phyloP scores from a whole-genome alignment of 192 early-diverging fungal genomes.

The Mortierella antarctica region DNA sequence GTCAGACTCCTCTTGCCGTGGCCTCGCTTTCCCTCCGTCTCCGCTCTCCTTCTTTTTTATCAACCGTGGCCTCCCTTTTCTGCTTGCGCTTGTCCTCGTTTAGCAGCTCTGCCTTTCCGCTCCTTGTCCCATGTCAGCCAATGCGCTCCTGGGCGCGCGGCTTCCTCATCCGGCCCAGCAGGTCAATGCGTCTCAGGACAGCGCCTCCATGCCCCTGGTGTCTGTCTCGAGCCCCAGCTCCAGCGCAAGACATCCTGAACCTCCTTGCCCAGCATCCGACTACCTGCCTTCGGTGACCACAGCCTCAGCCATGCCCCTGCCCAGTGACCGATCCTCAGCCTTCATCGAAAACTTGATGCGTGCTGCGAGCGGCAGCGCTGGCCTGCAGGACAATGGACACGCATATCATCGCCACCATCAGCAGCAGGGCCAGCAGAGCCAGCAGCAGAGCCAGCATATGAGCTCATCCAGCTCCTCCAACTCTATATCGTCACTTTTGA shows the following conservation, averaged over 20 bases:
- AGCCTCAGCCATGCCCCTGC: conserved; percentile 1
- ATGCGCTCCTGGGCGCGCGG: too few species aligned
- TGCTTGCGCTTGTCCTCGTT: too few species aligned
- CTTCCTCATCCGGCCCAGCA: background rate
- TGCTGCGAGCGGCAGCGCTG: conserved; percentile 9
- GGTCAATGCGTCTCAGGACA: background rate
- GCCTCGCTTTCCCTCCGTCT: too few species aligned
- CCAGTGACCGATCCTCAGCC: conserved; percentile 18
- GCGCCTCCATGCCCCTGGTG: background rate
- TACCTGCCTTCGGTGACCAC: background rate
- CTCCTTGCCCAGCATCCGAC: background rate
- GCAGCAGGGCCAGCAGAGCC: background rate
- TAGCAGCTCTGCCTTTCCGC: too few species aligned
- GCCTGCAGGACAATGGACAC: background rate
- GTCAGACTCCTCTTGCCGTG: too few species aligned
- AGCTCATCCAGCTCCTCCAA: too few species aligned
- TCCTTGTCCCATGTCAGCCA: too few species aligned
- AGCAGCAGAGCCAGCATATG: too few species aligned
- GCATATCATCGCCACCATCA: background rate
- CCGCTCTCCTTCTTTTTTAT: too few species aligned
- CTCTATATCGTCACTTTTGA: too few species aligned
- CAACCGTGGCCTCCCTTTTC: too few species aligned
- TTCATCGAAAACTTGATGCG: conserved; percentile 16
- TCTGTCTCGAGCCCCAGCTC: background rate
- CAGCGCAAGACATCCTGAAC: background rate